phyloP scores from a whole-genome alignment of 73 alveolate genomes.

The Stentor roeselii region DNA sequence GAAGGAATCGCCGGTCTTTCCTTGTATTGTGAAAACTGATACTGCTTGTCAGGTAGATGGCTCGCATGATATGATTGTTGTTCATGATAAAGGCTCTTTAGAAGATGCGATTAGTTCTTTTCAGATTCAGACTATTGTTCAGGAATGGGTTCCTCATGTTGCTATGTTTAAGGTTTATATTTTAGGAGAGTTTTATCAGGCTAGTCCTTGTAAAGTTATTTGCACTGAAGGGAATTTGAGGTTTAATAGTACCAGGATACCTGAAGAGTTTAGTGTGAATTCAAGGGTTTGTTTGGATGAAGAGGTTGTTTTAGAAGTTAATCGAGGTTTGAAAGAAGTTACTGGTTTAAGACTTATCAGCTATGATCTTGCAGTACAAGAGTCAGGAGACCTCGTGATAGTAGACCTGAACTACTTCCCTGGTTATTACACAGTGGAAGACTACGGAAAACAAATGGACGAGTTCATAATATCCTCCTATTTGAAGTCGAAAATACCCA shows the following conservation, averaged over 20 bases:
- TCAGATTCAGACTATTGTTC: not conserved
- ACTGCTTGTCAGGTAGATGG: slow-evolving; percentile 12
- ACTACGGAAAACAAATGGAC: not conserved
- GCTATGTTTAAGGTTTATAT: slow-evolving; percentile 24
- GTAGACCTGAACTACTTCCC: slow-evolving; percentile 31
- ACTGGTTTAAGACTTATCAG: slow-evolving; percentile 16
- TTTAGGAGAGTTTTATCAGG: not conserved
- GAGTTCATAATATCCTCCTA: no score
- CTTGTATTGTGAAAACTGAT: slow-evolving; percentile 22
- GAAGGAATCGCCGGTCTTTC: not conserved
- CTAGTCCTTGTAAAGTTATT: not conserved
- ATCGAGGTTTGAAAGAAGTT: not conserved
- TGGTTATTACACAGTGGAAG: slow-evolving; percentile 15
- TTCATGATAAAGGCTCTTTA: not conserved
- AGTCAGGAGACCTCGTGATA: slow-evolving; percentile 6
- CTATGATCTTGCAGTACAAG: slow-evolving; percentile 16
- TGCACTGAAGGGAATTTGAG: not conserved
- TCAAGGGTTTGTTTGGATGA: not conserved
- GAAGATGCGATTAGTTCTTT: not conserved
- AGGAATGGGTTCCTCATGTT: slow-evolving; percentile 5
- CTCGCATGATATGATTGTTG: slow-evolving; percentile 17
- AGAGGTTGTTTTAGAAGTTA: not conserved
- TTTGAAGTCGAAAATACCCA: no score
- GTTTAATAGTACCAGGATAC: slow-evolving; percentile 18
- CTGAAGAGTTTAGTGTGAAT: not conserved